These are phyloP conservation scores for Sporisorium exsertum DNA, from an alignment of 1,284 basidiomycete genomes.

Conservation along the genomic window DNA sequence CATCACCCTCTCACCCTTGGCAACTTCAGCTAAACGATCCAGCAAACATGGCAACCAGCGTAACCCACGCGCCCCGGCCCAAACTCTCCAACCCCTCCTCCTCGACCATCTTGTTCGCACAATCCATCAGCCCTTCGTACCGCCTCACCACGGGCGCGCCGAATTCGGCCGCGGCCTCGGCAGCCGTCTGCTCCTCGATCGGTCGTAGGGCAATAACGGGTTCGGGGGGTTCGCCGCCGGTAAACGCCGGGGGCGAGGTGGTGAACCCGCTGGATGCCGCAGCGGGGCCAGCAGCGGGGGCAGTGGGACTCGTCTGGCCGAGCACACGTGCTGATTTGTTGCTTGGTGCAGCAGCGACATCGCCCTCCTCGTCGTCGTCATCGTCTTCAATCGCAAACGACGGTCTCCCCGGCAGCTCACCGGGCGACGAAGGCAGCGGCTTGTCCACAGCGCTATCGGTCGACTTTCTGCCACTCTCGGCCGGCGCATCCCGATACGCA, in stretches of 20 bases:
- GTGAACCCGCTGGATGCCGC: neutral
- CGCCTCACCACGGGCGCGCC: constrained; percentile 63
- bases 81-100: constrained; percentile 67
- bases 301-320: constrained; percentile 5
- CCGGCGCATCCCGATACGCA: constrained; percentile 30
- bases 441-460: constrained; percentile 39
- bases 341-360: constrained; percentile 7
- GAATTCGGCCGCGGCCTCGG: constrained; percentile 60
- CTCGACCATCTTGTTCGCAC: constrained; percentile 65
- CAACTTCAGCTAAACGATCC: constrained; percentile 37
- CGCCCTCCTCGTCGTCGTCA: constrained; percentile 47
- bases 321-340: constrained; percentile 25
- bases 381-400: constrained; percentile 63
- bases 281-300: neutral
- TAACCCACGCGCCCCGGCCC: constrained; percentile 63
- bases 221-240: constrained; percentile 60
- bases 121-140: constrained; percentile 62
- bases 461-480: constrained; percentile 25
- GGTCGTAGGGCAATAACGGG: constrained; percentile 67
- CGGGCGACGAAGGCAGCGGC: constrained; percentile 42
- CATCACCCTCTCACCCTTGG: neutral
- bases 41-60: constrained; percentile 57
- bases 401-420: constrained; percentile 40
- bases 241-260: constrained; percentile 23
- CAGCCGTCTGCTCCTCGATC: constrained; percentile 57